These are phyloP conservation scores for Vanilla planifolia DNA, from an alignment of 106 monocot genomes.

Conservation along the genomic window DNA sequence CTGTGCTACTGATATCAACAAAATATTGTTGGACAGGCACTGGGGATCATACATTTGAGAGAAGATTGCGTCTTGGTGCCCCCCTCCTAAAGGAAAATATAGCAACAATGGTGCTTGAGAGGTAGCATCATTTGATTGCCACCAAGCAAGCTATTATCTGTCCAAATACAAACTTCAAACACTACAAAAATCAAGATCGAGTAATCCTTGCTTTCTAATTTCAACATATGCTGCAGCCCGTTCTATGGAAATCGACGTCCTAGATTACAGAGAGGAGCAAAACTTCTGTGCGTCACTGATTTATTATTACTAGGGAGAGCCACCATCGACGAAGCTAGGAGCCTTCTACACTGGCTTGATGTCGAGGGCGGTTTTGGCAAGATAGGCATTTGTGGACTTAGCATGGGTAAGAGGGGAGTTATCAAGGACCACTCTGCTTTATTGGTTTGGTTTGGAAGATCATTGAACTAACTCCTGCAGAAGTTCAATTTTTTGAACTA, in stretches of 20 bases:
- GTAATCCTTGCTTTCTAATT: slow-evolving; percentile 23
- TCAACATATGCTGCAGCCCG: slow-evolving; percentile 71
- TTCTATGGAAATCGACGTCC: slow-evolving; percentile 93
- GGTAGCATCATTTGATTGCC: slow-evolving; percentile 25
- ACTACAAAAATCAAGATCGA: neutral
- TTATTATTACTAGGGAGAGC: slow-evolving; percentile 85
- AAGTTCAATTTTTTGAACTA: no score
- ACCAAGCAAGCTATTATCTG: neutral
- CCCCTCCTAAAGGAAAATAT: slow-evolving; percentile 91
- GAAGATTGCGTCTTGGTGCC: slow-evolving; percentile 91
- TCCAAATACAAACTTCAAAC: neutral
- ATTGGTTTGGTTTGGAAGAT: neutral
- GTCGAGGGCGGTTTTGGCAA: slow-evolving; percentile 88
- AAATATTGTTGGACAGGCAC: slow-evolving; percentile 41
- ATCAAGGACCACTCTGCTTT: neutral
- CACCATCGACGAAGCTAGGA: slow-evolving; percentile 90
- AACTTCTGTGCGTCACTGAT: slow-evolving; percentile 95
- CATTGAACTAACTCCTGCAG: no score
- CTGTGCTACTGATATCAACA: neutral
- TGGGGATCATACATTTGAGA: slow-evolving; percentile 91
- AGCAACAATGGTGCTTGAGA: slow-evolving; percentile 99
- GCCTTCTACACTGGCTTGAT: slow-evolving; percentile 92
- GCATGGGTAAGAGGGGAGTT: slow-evolving; percentile 73
- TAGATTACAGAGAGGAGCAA: slow-evolving; percentile 77
- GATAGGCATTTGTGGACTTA: slow-evolving; percentile 95